phyloP scores from a whole-genome alignment of 257 asterid genomes.

The Buddleja alternifolia region DNA sequence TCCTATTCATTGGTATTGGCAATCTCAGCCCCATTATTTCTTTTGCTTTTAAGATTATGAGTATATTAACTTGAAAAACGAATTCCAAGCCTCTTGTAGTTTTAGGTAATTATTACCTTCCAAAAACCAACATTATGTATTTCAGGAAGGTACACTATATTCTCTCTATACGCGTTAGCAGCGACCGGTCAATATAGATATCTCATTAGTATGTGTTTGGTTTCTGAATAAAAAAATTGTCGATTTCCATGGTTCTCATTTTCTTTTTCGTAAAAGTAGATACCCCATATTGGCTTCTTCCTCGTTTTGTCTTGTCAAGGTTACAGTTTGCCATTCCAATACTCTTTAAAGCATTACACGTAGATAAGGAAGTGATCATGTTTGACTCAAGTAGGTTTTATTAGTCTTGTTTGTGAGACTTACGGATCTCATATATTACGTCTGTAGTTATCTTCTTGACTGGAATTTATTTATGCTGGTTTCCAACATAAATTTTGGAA shows the following conservation, averaged over 20 bases:
- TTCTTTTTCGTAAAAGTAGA: background rate
- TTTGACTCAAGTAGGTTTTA: no score
- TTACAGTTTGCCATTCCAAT: background rate
- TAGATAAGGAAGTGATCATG: no score
- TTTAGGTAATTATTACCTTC: conserved; percentile 34
- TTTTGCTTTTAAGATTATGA: conserved; percentile 50
- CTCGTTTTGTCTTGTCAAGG: background rate
- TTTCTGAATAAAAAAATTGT: conserved; percentile 5
- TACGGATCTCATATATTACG: no score
- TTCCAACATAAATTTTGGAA: no score
- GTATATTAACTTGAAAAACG: no score
- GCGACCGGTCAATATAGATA: conserved; percentile 28
- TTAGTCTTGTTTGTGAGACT: no score
- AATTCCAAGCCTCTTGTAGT: conserved; percentile 23
- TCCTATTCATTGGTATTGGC: conserved; percentile 39
- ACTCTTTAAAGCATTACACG: no score
- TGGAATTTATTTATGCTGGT: no score
- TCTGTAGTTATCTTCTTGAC: no score
- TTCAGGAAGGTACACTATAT: conserved; percentile 22
- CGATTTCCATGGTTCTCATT: background rate
- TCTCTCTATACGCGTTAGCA: conserved; percentile 22
- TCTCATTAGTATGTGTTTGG: conserved; percentile 21
- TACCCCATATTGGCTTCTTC: no score
- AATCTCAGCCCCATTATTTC: conserved; percentile 40
- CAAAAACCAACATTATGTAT: conserved; percentile 24